phyloP scores from a whole-genome alignment of 257 asterid species.

The Nicotiana tomentosiformis region DNA sequence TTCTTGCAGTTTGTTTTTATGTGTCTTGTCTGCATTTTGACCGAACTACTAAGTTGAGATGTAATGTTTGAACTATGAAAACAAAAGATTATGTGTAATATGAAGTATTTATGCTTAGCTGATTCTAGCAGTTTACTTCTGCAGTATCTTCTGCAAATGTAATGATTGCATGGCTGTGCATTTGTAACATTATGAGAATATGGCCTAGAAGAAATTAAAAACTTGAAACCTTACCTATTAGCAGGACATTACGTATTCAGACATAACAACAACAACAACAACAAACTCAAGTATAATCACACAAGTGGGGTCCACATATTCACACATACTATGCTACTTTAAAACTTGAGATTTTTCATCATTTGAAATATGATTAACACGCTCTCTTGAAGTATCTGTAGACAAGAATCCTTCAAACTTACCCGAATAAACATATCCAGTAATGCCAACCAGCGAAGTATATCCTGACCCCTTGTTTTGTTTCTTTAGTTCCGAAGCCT shows the following conservation, averaged over 20 bases:
- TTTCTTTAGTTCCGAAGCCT: background rate
- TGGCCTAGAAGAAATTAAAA: background rate
- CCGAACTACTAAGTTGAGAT: background rate
- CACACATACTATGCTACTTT: background rate
- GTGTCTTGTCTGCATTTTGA: background rate
- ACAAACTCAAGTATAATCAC: too few relatives aligned
- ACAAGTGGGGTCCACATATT: too few relatives aligned
- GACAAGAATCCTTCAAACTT: background rate
- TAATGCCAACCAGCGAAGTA: background rate
- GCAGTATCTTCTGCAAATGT: conserved; percentile 1
- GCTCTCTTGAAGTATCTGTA: background rate
- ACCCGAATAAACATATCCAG: background rate
- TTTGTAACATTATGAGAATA: background rate
- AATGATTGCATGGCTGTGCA: background rate
- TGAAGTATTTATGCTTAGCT: background rate
- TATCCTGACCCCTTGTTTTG: background rate
- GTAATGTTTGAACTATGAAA: background rate
- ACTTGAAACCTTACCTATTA: background rate
- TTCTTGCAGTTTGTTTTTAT: background rate
- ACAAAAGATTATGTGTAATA: background rate
- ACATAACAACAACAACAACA: too few relatives aligned
- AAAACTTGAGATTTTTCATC: background rate
- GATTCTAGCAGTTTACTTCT: background rate
- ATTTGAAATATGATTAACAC: background rate
- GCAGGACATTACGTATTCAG: too few relatives aligned